These are phyloP conservation scores for Picochlorum sp. DNA, from an alignment of 139 green algal genomes.

Conservation along the genomic window DNA sequence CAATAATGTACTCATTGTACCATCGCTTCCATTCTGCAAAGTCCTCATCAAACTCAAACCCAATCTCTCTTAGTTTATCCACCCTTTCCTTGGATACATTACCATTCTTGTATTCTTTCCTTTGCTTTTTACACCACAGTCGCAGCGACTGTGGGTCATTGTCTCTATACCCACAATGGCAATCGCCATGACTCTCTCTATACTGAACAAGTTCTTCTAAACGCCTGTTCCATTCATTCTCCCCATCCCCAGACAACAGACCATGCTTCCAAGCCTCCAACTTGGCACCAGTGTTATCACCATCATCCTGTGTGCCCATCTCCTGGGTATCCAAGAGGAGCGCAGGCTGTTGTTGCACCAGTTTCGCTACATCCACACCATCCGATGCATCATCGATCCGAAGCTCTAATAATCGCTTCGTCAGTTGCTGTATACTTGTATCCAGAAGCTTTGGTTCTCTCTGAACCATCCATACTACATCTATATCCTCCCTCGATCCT, in stretches of 20 bases:
- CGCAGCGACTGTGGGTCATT: constrained; percentile 47
- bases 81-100: constrained; percentile 8
- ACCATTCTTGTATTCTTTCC: constrained; percentile 18
- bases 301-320: neutral
- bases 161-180: constrained; percentile 42
- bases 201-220: constrained; percentile 44
- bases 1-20: constrained; percentile 40
- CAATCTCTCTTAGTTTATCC: constrained; percentile 15
- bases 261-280: constrained; percentile 52
- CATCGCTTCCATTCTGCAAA: constrained; percentile 63
- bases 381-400: neutral
- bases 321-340: constrained; percentile 39
- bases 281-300: constrained; percentile 16
- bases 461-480: constrained; percentile 49
- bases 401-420: neutral
- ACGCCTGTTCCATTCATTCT: constrained; percentile 41
- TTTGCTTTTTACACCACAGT: constrained; percentile 55
- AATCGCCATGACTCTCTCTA: constrained; percentile 42
- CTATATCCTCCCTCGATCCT: constrained; percentile 29
- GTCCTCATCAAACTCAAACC: constrained; percentile 59
- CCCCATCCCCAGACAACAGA: constrained; percentile 34
- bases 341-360: constrained; percentile 44
- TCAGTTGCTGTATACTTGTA: constrained; percentile 20
- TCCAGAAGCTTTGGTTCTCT: constrained; percentile 50
- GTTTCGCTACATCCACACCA: constrained; percentile 35